These are phyloP conservation scores for Albugo laibachii DNA, from an alignment of 352 stramenopile genomes.

Conservation along the genomic window DNA sequence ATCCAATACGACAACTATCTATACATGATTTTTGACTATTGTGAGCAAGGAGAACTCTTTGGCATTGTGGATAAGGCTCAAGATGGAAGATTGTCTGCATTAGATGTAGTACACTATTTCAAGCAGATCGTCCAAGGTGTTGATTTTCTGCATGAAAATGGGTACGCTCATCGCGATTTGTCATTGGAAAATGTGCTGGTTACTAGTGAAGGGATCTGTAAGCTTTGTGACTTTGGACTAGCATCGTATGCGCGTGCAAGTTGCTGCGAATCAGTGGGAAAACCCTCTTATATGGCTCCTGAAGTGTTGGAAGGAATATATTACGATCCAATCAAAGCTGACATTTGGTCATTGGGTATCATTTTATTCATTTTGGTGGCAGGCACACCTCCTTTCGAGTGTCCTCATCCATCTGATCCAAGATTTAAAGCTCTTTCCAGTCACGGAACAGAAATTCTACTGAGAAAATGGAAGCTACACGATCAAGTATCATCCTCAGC, in stretches of 20 bases:
- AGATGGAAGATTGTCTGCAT: conserved; percentile 21
- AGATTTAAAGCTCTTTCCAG: conserved; percentile 30
- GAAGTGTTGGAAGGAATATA: conserved; percentile 65
- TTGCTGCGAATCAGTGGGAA: conserved; percentile 60
- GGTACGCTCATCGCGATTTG: conserved; percentile 36
- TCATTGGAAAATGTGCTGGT: conserved; percentile 12
- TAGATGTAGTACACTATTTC: background rate
- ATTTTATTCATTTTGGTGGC: conserved; percentile 16
- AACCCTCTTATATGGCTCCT: conserved; percentile 95
- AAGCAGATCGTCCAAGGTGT: conserved; percentile 1
- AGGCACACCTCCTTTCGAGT: conserved; percentile 41
- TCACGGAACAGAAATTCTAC: conserved; percentile 3
- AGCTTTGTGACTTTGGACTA: conserved; percentile 8
- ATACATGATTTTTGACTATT: conserved; percentile 66
- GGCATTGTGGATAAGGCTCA: conserved; percentile 39
- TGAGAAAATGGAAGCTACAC: conserved; percentile 27
- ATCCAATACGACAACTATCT: conserved; percentile 61
- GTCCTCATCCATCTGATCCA: conserved; percentile 24
- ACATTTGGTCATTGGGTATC: conserved; percentile 15
- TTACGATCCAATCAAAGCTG: conserved; percentile 31
- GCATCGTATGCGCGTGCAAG: background rate
- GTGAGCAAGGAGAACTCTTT: conserved; percentile 50
- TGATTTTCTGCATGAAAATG: conserved; percentile 18
- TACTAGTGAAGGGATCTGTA: background rate
- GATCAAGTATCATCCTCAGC: conserved; percentile 22